These are phyloP conservation scores for Russula foetens DNA, from an alignment of 768 basidiomycete species.

Conservation along the genomic window DNA sequence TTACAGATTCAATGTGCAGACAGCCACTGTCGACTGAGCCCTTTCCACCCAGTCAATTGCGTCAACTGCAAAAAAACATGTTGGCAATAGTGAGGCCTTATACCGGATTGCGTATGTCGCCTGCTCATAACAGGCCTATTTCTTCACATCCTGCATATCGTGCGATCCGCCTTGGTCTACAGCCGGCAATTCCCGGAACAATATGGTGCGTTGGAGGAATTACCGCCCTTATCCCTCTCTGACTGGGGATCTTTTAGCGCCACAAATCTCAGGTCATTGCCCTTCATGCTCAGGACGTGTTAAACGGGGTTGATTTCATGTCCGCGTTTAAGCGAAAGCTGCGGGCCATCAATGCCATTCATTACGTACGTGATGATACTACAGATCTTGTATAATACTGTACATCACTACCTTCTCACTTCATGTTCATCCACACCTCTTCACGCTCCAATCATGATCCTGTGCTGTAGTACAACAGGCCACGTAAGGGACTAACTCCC, in stretches of 20 bases:
- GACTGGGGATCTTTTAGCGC: slow-evolving; percentile 1
- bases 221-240: neutral
- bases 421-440: neutral
- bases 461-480: neutral
- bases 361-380: slow-evolving; percentile 12
- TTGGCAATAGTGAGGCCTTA: slow-evolving; percentile 13
- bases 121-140: neutral
- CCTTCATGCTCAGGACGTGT: slow-evolving; percentile 13
- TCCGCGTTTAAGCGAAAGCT: neutral
- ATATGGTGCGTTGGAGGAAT: slow-evolving; percentile 2
- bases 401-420: slow-evolving; percentile 8
- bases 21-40: slow-evolving; percentile 12
- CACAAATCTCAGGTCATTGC: slow-evolving; percentile 14
- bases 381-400: slow-evolving; percentile 14
- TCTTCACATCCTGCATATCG: no score
- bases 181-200: slow-evolving; percentile 18
- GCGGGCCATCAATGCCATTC: neutral
- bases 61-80: slow-evolving; percentile 16
- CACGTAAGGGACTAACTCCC: neutral
- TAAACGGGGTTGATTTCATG: slow-evolving; percentile 3
- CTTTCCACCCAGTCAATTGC: slow-evolving; percentile 12
- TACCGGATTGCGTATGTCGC: neutral
- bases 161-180: neutral
- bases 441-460: neutral
- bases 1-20: slow-evolving; percentile 15